Percentiles rank a stretch among this genome's conserved stretches.
Conservation (phyloP, 2,329 filamentous ascomycete genomes). For the Ambrosiella cleistominuta region DNA sequence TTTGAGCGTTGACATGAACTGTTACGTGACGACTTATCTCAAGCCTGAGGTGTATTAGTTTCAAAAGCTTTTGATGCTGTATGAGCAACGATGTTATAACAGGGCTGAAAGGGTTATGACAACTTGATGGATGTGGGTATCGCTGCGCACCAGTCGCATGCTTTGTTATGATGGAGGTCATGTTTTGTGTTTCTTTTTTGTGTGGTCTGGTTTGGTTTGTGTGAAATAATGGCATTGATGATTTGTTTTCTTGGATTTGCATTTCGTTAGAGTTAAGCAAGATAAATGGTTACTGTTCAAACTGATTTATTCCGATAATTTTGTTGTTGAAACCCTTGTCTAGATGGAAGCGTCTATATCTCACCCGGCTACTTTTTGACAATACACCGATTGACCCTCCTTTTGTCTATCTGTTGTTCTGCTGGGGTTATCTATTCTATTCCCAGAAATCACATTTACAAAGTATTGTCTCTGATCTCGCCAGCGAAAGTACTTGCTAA, state of each 20-base stretch:
- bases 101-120: neutral
- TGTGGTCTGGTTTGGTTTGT: neutral
- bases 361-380: neutral
- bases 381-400: too few species aligned
- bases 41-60: neutral
- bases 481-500: constrained; percentile 65
- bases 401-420: too few species aligned
- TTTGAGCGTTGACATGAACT: neutral
- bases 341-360: neutral
- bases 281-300: neutral
- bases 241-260: neutral
- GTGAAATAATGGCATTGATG: neutral
- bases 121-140: neutral
- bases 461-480: constrained; percentile 19
- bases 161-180: neutral
- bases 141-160: neutral
- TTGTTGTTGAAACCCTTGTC: neutral
- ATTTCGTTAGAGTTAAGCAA: neutral
- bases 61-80: too few species aligned
- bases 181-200: neutral
- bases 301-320: neutral
- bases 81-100: too few species aligned
- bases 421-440: too few species aligned
- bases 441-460: neutral
- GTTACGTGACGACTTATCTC: neutral